These are phyloP conservation scores for Plasmodium cynomolgi DNA, from an alignment of 169 alveolate species.

Conservation along the genomic window DNA sequence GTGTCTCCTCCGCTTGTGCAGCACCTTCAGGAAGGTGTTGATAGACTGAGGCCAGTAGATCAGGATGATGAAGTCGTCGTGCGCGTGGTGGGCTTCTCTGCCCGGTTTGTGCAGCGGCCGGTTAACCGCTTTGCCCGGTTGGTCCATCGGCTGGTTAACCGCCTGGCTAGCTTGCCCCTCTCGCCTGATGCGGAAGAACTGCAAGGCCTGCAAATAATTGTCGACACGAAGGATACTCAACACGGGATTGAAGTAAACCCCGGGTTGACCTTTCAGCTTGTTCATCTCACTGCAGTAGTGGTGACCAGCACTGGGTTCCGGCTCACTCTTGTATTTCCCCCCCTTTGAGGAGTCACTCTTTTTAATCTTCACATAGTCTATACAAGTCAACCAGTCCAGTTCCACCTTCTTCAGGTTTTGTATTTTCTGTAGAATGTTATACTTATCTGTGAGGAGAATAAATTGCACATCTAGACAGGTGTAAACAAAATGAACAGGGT, in stretches of 20 bases:
- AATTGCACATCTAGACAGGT: not conserved
- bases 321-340: not conserved
- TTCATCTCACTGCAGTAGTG: slow-evolving; percentile 23
- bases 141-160: not conserved
- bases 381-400: slow-evolving; percentile 47
- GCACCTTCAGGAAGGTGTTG: slow-evolving; percentile 51
- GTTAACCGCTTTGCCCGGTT: not conserved
- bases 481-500: slow-evolving; percentile 63
- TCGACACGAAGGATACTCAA: slow-evolving; percentile 63
- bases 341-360: not conserved
- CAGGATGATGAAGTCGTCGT: slow-evolving; percentile 17
- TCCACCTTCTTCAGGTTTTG: slow-evolving; percentile 10
- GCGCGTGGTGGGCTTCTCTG: not conserved
- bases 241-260: slow-evolving; percentile 50
- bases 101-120: not conserved
- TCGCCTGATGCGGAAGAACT: slow-evolving; percentile 20
- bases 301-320: not conserved
- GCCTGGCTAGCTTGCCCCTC: not conserved
- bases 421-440: slow-evolving; percentile 38
- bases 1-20: slow-evolving; percentile 21
- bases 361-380: slow-evolving; percentile 27
- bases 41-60: slow-evolving; percentile 69
- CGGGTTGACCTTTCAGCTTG: not conserved
- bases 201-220: slow-evolving; percentile 45
- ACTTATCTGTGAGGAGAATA: slow-evolving; percentile 43